phyloP scores from a whole-genome alignment of 371 early-diverging fungal species.

The Catenaria anguillulae region DNA sequence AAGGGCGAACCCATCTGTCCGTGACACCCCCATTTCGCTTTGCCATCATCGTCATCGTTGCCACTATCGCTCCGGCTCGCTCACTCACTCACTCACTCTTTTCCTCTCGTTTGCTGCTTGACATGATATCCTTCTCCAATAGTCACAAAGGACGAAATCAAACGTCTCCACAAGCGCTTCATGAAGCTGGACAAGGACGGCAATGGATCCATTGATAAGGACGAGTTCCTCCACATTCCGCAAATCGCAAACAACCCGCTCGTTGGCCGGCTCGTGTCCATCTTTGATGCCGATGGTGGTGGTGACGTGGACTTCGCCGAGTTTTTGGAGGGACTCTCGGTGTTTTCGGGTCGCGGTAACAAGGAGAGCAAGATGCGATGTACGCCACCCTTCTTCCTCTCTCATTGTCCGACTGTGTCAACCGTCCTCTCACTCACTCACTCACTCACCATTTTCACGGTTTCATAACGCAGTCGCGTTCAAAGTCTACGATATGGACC shows the following conservation, averaged over 20 bases:
- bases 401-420: background rate
- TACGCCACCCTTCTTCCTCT: background rate
- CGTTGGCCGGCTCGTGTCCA: slow-evolving; percentile 82
- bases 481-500: slow-evolving; percentile 97
- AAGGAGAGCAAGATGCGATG: slow-evolving; percentile 70
- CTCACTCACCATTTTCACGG: slow-evolving; percentile 22
- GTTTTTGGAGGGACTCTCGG: slow-evolving; percentile 83
- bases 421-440: background rate
- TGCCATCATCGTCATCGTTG: too few species aligned
- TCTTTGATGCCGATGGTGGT: slow-evolving; percentile 91
- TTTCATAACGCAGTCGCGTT: slow-evolving; percentile 48
- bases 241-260: slow-evolving; percentile 93
- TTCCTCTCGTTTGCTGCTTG: too few species aligned
- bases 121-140: too few species aligned
- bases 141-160: slow-evolving; percentile 87
- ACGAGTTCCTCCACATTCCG: slow-evolving; percentile 87
- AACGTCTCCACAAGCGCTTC: slow-evolving; percentile 91
- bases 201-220: slow-evolving; percentile 83
- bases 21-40: background rate
- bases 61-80: too few species aligned
- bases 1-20: background rate
- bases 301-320: slow-evolving; percentile 97
- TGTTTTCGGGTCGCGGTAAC: slow-evolving; percentile 82
- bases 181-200: slow-evolving; percentile 92
- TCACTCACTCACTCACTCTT: too few species aligned